A percentile compares a stretch with the other conserved stretches of the same genome.
Conservation (phyloP, 805 yeast genomes). For the Metschnikowia orientalis region DNA sequence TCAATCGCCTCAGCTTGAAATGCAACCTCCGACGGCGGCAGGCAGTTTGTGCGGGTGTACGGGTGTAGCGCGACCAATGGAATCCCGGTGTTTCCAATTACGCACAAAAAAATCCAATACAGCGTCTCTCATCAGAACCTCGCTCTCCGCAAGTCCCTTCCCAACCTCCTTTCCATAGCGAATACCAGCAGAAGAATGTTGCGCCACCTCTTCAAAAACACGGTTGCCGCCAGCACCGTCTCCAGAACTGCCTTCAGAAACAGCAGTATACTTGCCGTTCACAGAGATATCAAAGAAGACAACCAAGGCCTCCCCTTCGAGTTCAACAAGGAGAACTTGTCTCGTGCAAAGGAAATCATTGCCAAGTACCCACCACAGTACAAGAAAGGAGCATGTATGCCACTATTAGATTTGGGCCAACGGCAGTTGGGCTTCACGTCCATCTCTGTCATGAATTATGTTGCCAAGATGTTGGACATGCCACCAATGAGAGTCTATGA, state of each 20-base stretch:
- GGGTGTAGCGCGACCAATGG: constrained; percentile 16
- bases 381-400: constrained; percentile 86
- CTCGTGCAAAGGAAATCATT: constrained; percentile 67
- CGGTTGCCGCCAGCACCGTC: constrained; percentile 10
- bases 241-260: constrained; percentile 22
- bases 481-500: constrained; percentile 94
- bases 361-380: constrained; percentile 82
- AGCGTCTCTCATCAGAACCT: not conserved
- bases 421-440: constrained; percentile 85
- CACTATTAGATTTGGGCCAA: constrained; percentile 79
- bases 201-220: constrained; percentile 18
- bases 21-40: too few species aligned
- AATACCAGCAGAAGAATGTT: constrained; percentile 17
- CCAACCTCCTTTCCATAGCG: not conserved
- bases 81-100: constrained; percentile 14
- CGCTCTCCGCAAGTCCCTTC: not conserved
- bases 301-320: constrained; percentile 67
- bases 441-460: constrained; percentile 84
- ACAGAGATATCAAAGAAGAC: constrained; percentile 67
- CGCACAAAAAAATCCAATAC: constrained; percentile 10
- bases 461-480: constrained; percentile 77
- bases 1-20: too few species aligned
- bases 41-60: constrained; percentile 8
- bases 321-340: constrained; percentile 59
- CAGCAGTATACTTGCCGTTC: constrained; percentile 52